Evolutionary conservation across 2,329 filamentous ascomycete genomes (phyloP).

Genomic region (Rhynchosporium graminicola): DNA sequence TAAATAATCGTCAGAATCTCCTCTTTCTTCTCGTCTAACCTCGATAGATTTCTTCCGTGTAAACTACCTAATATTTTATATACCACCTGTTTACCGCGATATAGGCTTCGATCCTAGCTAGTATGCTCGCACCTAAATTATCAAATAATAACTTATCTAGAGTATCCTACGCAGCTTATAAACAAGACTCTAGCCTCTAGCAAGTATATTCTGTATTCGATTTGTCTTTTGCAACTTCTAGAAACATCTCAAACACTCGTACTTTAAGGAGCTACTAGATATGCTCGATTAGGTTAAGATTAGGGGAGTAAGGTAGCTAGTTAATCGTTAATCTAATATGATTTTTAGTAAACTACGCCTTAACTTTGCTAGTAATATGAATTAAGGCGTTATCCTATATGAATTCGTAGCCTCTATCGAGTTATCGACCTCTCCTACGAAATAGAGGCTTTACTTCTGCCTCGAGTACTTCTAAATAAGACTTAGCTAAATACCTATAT

Average conservation of each 20-base stretch:
- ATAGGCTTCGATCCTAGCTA: constrained; percentile 11
- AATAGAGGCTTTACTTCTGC: background rate
- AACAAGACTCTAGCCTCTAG: constrained; percentile 17
- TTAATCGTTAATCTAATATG: no score
- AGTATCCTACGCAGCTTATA: constrained; percentile 18
- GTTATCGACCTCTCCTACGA: background rate
- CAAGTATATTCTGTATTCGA: no score
- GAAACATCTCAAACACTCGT: constrained; percentile 10
- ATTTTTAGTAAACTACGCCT: no score
- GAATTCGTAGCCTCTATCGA: background rate
- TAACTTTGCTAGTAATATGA: no score
- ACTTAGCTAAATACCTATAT: background rate
- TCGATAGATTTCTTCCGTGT: no score
- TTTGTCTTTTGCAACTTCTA: constrained; percentile 12
- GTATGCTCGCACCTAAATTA: constrained; percentile 17
- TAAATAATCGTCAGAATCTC: no score
- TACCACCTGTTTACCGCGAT: no score
- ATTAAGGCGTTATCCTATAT: no score
- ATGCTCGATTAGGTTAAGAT: background rate
- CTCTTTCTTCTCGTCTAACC: no score
- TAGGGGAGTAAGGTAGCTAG: background rate
- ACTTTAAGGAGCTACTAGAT: constrained; percentile 18
- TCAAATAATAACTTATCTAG: constrained; percentile 18
- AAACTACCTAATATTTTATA: no score
- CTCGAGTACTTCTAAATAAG: background rate